phyloP scores from a whole-genome alignment of 2,329 filamentous ascomycete species.

The Grosmannia clavigera region DNA sequence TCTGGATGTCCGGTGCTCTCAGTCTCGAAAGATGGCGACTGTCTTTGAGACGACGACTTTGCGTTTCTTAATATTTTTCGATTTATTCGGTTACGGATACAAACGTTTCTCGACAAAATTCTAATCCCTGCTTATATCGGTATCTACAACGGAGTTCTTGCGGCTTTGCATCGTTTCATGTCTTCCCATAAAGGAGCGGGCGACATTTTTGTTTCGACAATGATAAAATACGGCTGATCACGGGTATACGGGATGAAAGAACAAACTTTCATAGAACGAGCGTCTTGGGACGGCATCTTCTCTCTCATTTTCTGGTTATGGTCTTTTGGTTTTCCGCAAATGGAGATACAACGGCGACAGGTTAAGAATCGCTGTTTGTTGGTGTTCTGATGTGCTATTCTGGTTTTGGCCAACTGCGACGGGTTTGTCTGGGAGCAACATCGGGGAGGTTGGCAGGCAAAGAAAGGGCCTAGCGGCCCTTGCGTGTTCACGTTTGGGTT shows the following conservation, averaged over 20 bases:
- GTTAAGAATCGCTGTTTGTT: background rate
- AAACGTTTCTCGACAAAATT: conserved; percentile 23
- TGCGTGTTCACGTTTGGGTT: background rate
- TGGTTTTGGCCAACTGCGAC: conserved; percentile 4
- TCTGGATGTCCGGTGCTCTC: conserved; percentile 23
- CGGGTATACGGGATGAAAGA: conserved; percentile 36
- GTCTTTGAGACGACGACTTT: conserved; percentile 28
- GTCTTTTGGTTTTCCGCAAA: background rate
- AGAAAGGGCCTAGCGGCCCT: conserved; percentile 6
- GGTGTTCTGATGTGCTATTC: background rate
- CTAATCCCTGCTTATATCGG: conserved; percentile 29
- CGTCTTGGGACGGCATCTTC: conserved; percentile 17
- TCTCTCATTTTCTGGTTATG: conserved; percentile 1
- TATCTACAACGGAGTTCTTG: conserved; percentile 33
- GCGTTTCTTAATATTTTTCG: conserved; percentile 24
- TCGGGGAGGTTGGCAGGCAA: conserved; percentile 5
- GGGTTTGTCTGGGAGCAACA: conserved; percentile 4
- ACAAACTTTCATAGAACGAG: conserved; percentile 38
- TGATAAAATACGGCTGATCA: conserved; percentile 34
- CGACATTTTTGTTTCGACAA: conserved; percentile 23
- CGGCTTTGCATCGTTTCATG: conserved; percentile 15
- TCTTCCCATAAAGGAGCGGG: conserved; percentile 24
- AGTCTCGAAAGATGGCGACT: conserved; percentile 27
- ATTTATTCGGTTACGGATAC: conserved; percentile 14
- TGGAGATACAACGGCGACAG: conserved; percentile 1